Conservation (phyloP, 768 basidiomycete genomes). For the Pleurotus salmoneostramineus region DNA sequence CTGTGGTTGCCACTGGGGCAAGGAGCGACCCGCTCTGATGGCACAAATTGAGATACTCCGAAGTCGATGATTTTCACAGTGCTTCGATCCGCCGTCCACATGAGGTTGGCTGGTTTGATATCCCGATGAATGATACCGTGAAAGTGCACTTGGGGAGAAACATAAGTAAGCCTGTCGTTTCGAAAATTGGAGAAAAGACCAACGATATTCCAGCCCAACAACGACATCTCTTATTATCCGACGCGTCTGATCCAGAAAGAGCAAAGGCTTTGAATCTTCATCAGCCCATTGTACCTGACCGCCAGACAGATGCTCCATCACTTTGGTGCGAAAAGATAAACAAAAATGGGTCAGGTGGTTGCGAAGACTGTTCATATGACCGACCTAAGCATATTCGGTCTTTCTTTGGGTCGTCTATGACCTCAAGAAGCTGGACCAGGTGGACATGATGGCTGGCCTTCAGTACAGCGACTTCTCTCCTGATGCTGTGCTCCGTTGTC, state of each 20-base stretch:
- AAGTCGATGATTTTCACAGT: conserved; percentile 93
- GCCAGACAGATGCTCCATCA: conserved; percentile 38
- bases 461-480: conserved; percentile 89
- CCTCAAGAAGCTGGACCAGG: conserved; percentile 78
- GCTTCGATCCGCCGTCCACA: conserved; percentile 78
- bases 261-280: conserved; percentile 24
- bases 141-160: conserved; percentile 15
- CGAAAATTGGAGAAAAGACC: conserved; percentile 10
- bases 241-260: conserved; percentile 32
- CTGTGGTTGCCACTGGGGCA: background rate
- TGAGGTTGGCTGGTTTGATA: conserved; percentile 91
- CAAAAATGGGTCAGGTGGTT: background rate
- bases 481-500: conserved; percentile 71
- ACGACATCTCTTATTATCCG: conserved; percentile 38
- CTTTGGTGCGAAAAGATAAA: conserved; percentile 14
- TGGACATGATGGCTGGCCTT: conserved; percentile 80
- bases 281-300: conserved; percentile 37
- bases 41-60: conserved; percentile 66
- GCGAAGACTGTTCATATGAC: conserved; percentile 19
- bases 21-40: background rate
- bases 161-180: background rate
- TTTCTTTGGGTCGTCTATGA: conserved; percentile 81
- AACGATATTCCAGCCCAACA: conserved; percentile 40
- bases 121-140: conserved; percentile 79
- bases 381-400: conserved; percentile 84